These are phyloP conservation scores for Bipolaris sorokiniana DNA, from an alignment of 2,329 filamentous ascomycete species.

Conservation along the genomic window DNA sequence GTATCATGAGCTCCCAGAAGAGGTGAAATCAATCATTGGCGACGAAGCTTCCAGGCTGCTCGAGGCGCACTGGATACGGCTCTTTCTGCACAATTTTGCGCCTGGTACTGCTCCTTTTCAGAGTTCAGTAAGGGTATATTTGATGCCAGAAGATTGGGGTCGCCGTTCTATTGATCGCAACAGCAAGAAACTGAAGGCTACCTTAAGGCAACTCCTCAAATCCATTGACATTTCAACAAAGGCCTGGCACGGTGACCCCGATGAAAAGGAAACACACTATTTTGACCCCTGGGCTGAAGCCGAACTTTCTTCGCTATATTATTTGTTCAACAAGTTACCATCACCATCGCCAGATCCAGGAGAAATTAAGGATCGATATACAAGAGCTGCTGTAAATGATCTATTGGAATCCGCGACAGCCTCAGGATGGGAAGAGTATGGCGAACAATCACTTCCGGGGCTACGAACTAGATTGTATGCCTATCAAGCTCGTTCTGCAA, in stretches of 20 bases:
- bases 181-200: slow-evolving; percentile 53
- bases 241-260: slow-evolving; percentile 61
- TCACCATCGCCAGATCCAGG: slow-evolving; percentile 67
- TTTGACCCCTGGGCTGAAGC: slow-evolving; percentile 52
- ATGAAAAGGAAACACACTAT: slow-evolving; percentile 18
- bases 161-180: slow-evolving; percentile 60
- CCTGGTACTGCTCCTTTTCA: not conserved
- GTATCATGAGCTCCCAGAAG: slow-evolving; percentile 24
- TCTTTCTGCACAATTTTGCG: slow-evolving; percentile 25
- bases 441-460: slow-evolving; percentile 55
- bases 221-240: slow-evolving; percentile 62
- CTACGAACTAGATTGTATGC: slow-evolving; percentile 71
- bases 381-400: slow-evolving; percentile 61
- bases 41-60: slow-evolving; percentile 35
- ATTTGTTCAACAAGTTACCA: slow-evolving; percentile 75
- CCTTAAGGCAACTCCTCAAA: slow-evolving; percentile 58
- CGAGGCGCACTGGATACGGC: slow-evolving; percentile 45
- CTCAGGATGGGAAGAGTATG: slow-evolving; percentile 40
- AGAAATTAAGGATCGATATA: slow-evolving; percentile 57
- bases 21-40: slow-evolving; percentile 33
- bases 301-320: slow-evolving; percentile 64
- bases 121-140: slow-evolving; percentile 60
- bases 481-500: slow-evolving; percentile 81
- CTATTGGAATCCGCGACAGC: slow-evolving; percentile 54
- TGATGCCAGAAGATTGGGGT: slow-evolving; percentile 70